A percentile compares a stretch with the other conserved stretches of the same genome.
Evolutionary conservation across 306 rosid species (phyloP).

Genomic region (Fragaria ananassa): DNA sequence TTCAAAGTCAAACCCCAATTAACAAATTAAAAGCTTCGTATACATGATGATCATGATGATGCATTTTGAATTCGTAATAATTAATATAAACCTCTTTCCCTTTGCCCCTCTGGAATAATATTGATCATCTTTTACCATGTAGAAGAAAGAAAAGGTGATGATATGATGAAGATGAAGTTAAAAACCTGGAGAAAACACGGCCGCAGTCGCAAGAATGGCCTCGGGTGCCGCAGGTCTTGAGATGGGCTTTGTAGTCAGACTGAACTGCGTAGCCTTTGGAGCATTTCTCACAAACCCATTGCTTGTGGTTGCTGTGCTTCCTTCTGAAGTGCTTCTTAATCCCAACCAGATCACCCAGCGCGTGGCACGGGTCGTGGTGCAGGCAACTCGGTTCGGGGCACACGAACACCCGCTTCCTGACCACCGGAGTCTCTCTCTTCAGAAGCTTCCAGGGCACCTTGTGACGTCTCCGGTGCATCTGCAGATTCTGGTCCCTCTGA

Average conservation of each 20-base stretch:
- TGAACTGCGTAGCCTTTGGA: conserved; percentile 94
- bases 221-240: conserved; percentile 93
- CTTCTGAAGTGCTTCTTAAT: conserved; percentile 92
- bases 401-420: conserved; percentile 83
- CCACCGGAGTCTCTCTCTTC: conserved; percentile 83
- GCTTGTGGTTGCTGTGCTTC: conserved; percentile 90
- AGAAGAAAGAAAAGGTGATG: not conserved
- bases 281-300: conserved; percentile 92
- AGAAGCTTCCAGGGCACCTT: conserved; percentile 98
- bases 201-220: conserved; percentile 99
- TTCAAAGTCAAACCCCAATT: conserved; percentile 53
- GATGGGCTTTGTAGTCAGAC: conserved; percentile 96
- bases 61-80: not conserved
- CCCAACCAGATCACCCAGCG: conserved; percentile 96
- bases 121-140: not conserved
- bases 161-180: not conserved
- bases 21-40: conserved; percentile 15
- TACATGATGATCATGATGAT: conserved; percentile 6
- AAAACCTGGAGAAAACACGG: conserved; percentile 83
- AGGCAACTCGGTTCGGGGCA: conserved; percentile 93
- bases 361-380: conserved; percentile 96
- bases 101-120: not conserved
- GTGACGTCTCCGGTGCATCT: conserved; percentile 96
- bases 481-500: conserved; percentile 98
- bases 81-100: not conserved